A percentile compares a stretch with the other conserved stretches of the same genome.
phyloP scores from a whole-genome alignment of 2,329 filamentous ascomycete species.

The Elsinoe batatas region DNA sequence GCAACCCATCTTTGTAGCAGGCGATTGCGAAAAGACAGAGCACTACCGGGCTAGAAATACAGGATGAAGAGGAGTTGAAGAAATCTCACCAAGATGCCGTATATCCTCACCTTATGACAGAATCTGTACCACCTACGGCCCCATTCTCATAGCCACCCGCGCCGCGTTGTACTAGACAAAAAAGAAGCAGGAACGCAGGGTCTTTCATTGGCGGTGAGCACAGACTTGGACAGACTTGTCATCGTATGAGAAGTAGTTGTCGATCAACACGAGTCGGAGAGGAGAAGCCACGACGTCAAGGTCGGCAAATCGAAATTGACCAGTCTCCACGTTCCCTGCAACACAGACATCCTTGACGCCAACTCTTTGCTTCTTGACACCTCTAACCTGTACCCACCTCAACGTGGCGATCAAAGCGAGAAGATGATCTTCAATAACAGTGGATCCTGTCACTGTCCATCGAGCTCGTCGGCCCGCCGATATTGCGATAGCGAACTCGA shows the following conservation, averaged over 20 bases:
- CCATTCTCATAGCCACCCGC: slow-evolving; percentile 5
- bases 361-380: neutral
- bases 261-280: slow-evolving; percentile 7
- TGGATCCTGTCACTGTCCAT: neutral
- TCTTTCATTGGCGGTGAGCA: slow-evolving; percentile 4
- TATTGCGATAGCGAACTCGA: neutral
- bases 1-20: neutral
- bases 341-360: neutral
- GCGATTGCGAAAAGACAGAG: too few relatives aligned
- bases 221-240: slow-evolving; percentile 6
- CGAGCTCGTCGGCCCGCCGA: neutral
- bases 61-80: neutral
- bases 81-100: neutral
- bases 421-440: neutral
- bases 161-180: neutral
- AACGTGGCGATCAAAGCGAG: slow-evolving; percentile 1
- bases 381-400: neutral
- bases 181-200: slow-evolving; percentile 8
- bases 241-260: neutral
- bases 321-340: neutral
- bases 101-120: slow-evolving; percentile 2
- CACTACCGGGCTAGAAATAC: too few relatives aligned
- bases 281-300: slow-evolving; percentile 6
- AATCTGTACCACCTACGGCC: slow-evolving; percentile 2
- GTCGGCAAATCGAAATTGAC: slow-evolving; percentile 7